Evolutionary conservation across 257 asterid species (phyloP).

Genomic region (Fraxinus excelsior): DNA sequence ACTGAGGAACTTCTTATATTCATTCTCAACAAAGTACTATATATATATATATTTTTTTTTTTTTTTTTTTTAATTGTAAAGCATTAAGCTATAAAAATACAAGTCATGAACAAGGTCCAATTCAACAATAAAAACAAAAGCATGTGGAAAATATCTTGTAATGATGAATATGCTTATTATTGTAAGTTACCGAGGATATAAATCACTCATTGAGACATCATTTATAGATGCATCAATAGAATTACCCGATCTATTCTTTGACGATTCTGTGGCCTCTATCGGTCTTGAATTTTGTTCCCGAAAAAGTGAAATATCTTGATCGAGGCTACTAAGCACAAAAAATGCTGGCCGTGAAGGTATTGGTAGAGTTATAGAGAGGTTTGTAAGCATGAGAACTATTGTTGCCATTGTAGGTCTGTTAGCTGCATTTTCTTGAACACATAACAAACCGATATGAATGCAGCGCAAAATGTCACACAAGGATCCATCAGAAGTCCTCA

Average conservation of each 20-base stretch:
- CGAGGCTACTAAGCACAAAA: not conserved
- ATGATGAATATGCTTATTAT: no score
- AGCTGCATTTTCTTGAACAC: constrained; percentile 23
- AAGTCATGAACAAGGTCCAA: no score
- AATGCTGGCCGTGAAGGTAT: constrained; percentile 24
- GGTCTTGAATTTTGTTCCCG: not conserved
- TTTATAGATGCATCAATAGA: not conserved
- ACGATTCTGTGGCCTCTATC: not conserved
- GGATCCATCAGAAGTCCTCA: not conserved
- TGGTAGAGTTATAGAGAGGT: constrained; percentile 13
- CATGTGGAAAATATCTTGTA: no score
- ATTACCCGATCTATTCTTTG: not conserved
- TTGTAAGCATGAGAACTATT: constrained; percentile 23
- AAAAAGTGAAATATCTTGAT: not conserved
- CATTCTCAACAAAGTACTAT: no score
- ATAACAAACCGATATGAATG: constrained; percentile 33
- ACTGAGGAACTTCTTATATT: no score
- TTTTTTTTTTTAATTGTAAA: no score
- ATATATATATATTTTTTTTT: no score
- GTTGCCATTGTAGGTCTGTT: constrained; percentile 41
- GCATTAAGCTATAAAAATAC: no score
- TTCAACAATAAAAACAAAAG: no score
- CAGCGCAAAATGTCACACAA: constrained; percentile 19
- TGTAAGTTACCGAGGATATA: constrained; percentile 15
- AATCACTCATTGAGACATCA: constrained; percentile 2